phyloP scores from a whole-genome alignment of 306 rosid genomes.

The Lathyrus oleraceus region DNA sequence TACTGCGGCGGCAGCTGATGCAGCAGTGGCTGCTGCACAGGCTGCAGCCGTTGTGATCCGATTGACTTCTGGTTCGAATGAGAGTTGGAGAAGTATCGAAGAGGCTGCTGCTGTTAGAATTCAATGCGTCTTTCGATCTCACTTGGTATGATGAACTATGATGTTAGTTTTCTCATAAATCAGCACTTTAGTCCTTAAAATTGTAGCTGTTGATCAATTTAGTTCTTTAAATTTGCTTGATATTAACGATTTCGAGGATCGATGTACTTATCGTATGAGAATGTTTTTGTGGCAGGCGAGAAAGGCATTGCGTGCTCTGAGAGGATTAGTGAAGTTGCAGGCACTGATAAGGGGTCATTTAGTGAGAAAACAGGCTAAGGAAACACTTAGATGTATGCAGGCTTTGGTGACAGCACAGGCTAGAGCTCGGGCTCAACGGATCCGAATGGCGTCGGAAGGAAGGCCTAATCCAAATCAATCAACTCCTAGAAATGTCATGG shows the following conservation, averaged over 20 bases:
- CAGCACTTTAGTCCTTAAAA: not conserved
- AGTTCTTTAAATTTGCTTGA: not conserved
- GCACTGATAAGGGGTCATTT: constrained; percentile 91
- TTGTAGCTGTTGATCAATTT: not conserved
- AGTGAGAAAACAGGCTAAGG: constrained; percentile 82
- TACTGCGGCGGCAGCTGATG: constrained; percentile 61
- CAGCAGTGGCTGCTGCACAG: constrained; percentile 66
- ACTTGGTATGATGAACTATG: constrained; percentile 55
- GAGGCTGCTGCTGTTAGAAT: constrained; percentile 74
- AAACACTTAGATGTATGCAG: constrained; percentile 82
- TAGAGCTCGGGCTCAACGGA: constrained; percentile 84
- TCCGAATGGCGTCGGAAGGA: constrained; percentile 53
- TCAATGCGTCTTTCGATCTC: constrained; percentile 79
- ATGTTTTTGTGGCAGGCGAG: constrained; percentile 64
- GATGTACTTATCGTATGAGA: not conserved
- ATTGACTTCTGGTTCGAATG: constrained; percentile 50
- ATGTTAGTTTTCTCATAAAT: not conserved
- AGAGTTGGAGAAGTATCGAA: constrained; percentile 39
- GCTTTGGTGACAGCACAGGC: constrained; percentile 90
- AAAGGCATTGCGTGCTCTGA: constrained; percentile 80
- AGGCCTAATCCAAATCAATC: constrained; percentile 47
- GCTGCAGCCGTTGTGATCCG: constrained; percentile 71
- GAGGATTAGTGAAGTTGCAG: constrained; percentile 88
- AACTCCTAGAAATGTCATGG: constrained; percentile 45
- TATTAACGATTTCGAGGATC: not conserved